A percentile compares a stretch with the other conserved stretches of the same genome.
Conservation (phyloP, 305 asterid genomes). For the Fraxinus sp. region DNA sequence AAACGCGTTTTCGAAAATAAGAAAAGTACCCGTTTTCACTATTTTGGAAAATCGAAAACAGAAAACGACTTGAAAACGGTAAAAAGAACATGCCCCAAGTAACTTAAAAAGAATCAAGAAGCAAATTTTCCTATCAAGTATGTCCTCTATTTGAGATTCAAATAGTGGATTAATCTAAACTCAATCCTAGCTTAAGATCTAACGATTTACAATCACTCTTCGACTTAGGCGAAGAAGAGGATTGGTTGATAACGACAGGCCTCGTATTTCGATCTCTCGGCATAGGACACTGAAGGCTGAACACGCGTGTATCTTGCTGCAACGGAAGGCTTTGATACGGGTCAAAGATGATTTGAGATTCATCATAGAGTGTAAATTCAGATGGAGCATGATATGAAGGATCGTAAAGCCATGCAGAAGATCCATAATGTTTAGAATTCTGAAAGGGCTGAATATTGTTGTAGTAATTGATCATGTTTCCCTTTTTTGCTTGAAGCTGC, state of each 20-base stretch:
- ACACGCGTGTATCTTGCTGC: constrained; percentile 35
- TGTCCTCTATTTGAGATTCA: constrained; percentile 14
- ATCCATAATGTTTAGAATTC: constrained; percentile 21
- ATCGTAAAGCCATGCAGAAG: constrained; percentile 52
- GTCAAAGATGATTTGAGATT: constrained; percentile 65
- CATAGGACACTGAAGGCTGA: constrained; percentile 39
- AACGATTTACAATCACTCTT: constrained; percentile 42
- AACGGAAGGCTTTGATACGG: constrained; percentile 20
- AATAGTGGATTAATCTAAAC: constrained; percentile 40
- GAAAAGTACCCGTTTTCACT: no score
- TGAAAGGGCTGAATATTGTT: constrained; percentile 50
- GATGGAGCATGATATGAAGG: constrained; percentile 33
- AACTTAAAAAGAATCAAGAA: background rate
- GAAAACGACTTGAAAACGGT: no score
- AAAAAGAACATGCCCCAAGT: no score
- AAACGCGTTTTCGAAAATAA: no score
- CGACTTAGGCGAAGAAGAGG: constrained; percentile 31
- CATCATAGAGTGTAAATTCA: constrained; percentile 41
- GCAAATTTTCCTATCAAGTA: background rate
- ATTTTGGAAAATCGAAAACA: no score
- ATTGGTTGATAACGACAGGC: constrained; percentile 15
- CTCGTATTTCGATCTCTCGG: constrained; percentile 25
- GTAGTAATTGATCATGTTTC: constrained; percentile 50
- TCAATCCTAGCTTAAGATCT: constrained; percentile 75
- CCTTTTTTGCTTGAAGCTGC: constrained; percentile 77